phyloP scores from a whole-genome alignment of 305 asterid genomes.

The Petunia hybrid region DNA sequence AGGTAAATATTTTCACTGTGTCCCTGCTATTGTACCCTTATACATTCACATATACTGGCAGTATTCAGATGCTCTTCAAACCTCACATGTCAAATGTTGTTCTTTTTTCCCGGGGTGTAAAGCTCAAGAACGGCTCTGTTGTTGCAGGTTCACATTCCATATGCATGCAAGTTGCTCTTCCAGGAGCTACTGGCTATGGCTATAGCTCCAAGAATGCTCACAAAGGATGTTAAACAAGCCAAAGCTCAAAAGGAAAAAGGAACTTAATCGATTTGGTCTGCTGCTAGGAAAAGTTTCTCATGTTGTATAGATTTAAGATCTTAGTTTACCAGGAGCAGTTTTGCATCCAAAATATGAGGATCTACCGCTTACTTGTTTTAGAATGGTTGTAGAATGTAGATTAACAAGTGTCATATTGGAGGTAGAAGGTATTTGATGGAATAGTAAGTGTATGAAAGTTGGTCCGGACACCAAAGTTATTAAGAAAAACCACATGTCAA shows the following conservation, averaged over 20 bases:
- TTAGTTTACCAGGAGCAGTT: not conserved
- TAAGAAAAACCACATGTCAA: too few species aligned
- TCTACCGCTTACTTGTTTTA: not conserved
- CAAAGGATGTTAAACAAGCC: slow-evolving; percentile 72
- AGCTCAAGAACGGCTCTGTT: not conserved
- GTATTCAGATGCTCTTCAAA: not conserved
- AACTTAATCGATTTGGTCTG: slow-evolving; percentile 41
- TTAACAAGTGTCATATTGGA: not conserved
- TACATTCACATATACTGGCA: not conserved
- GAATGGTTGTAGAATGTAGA: slow-evolving; percentile 9
- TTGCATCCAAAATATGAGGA: slow-evolving; percentile 26
- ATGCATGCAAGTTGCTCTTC: slow-evolving; percentile 93
- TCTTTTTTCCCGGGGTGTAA: not conserved
- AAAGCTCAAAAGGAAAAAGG: slow-evolving; percentile 70
- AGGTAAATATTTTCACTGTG: slow-evolving; percentile 52
- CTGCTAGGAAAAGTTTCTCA: too few species aligned
- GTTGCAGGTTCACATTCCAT: slow-evolving; percentile 89
- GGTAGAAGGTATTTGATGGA: too few species aligned
- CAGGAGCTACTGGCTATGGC: slow-evolving; percentile 99
- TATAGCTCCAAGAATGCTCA: slow-evolving; percentile 94
- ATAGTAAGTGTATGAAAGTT: too few species aligned
- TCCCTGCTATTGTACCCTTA: not conserved
- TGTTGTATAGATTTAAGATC: not conserved
- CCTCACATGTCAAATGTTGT: not conserved
- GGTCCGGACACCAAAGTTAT: too few species aligned